These are phyloP conservation scores for Leptographium flavum DNA, from an alignment of 2,329 filamentous ascomycete genomes.

Conservation along the genomic window DNA sequence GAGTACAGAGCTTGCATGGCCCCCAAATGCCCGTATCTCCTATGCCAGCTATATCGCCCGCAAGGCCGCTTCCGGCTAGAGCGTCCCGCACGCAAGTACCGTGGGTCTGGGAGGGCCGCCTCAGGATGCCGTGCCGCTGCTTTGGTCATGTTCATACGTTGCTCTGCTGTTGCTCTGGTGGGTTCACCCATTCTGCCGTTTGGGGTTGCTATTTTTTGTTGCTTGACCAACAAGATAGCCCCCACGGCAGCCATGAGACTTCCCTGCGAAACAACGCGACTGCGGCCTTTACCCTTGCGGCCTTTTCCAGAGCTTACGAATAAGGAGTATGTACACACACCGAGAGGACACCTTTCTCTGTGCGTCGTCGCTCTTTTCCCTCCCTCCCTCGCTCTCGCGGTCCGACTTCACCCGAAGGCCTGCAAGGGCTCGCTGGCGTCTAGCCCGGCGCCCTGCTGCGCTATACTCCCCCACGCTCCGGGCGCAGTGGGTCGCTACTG, in stretches of 20 bases:
- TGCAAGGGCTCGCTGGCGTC: neutral
- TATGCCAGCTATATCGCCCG: neutral
- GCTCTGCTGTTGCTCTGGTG: too few species aligned
- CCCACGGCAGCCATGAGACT: neutral
- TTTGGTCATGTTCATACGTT: too few species aligned
- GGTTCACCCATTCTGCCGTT: too few species aligned
- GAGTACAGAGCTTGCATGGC: too few species aligned
- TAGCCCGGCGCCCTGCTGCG: neutral
- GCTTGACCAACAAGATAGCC: neutral
- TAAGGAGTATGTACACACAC: too few species aligned
- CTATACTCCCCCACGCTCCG: slow-evolving; percentile 1
- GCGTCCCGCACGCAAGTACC: slow-evolving; percentile 11
- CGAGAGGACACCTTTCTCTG: too few species aligned
- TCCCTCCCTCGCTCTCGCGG: neutral
- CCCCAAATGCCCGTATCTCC: too few species aligned
- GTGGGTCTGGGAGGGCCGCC: slow-evolving; percentile 5
- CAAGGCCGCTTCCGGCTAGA: neutral
- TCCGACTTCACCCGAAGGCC: neutral
- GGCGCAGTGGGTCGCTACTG: neutral
- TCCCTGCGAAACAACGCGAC: too few species aligned
- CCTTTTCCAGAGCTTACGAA: too few species aligned
- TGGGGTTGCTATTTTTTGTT: too few species aligned
- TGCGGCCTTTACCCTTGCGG: neutral
- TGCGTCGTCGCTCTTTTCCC: too few species aligned
- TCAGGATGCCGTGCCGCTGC: neutral